Evolutionary conservation across 148 eudicot species (phyloP), one percentile per base, ranked within the genome.

Genomic region (Agrostemma githago): DNA sequence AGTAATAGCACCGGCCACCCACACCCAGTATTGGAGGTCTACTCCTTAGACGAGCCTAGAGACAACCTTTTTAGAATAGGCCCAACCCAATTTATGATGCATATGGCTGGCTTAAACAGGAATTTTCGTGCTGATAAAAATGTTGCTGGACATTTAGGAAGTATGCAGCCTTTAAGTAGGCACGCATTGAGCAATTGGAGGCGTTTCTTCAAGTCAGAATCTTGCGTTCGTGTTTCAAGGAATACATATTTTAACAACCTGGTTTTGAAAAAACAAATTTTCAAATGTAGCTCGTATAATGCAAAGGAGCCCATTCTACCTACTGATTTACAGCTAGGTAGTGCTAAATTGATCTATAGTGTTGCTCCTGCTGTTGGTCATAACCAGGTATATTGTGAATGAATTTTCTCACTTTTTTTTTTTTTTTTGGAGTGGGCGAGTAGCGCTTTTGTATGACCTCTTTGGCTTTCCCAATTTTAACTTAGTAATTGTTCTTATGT

Each of bases 281-380:
- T 63, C 48, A 63, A 77, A 73, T 83, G 62, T 58, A 89, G 93
- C 79, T 84, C 85, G 61, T 73, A 20, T 74, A 82, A 78, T 69
- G 9, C 64, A 17, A 81, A 82, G 46, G 85, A 79, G 76, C 84
- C 73, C 0, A 19, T 44, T 71, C 15, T 84, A 56, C 79, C 83
- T 72, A 74, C 79, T 17, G 70, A 61, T 73, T 34, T 84, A n/a
- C 77, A 80, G 64, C 68, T 84, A 69, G 78, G 74, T 21, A 69
- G 69, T 77, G 85, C 92, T 65, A 89, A 86, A 84, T 84, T 93
- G 11, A 82, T 93, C 69, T 93, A 86, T 68, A 82, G 91, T 71
- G 84, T 91, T 42, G 94, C 98, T 80, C 78, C 98, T 75, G 98
- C 98, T 62, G 81, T 84, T 74, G 97, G 97, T 74, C 98, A 93